A percentile compares a stretch with the other conserved stretches of the same genome.
Evolutionary conservation across 345 rosid species (phyloP).

Genomic region (Euphorbia peplus): DNA sequence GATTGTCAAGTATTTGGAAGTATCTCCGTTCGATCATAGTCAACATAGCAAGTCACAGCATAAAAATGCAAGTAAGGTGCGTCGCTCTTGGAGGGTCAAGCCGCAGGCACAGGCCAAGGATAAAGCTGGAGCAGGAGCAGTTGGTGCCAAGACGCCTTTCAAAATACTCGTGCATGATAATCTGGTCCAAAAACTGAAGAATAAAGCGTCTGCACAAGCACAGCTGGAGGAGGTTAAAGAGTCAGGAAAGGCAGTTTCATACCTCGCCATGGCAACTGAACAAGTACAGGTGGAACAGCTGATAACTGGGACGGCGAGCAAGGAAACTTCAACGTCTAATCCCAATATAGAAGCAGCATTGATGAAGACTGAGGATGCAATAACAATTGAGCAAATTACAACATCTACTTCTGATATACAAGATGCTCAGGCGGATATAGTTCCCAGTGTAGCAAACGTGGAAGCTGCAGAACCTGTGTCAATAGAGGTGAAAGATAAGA

Average conservation of each 20-base stretch:
- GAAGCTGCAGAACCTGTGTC: not conserved
- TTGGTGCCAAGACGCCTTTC: not conserved
- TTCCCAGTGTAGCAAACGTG: not conserved
- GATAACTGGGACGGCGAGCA: not conserved
- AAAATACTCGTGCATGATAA: not conserved
- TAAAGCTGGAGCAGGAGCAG: not conserved
- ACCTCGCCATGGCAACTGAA: not conserved
- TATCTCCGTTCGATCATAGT: not conserved
- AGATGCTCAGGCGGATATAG: not conserved
- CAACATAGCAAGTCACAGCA: not conserved
- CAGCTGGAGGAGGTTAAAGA: not conserved
- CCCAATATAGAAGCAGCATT: not conserved
- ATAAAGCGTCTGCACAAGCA: not conserved
- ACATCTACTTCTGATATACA: not conserved
- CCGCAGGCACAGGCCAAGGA: not conserved
- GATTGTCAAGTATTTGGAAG: constrained; percentile 1
- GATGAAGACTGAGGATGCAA: too few species aligned
- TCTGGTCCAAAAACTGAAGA: not conserved
- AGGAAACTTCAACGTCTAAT: not conserved
- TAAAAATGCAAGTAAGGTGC: not conserved
- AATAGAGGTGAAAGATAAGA: not conserved
- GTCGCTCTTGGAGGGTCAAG: not conserved
- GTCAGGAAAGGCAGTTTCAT: too few species aligned
- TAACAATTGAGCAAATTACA: not conserved
- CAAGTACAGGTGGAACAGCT: not conserved